Conservation (phyloP, 495 filamentous ascomycete species). For the Penicillium arizonense region DNA sequence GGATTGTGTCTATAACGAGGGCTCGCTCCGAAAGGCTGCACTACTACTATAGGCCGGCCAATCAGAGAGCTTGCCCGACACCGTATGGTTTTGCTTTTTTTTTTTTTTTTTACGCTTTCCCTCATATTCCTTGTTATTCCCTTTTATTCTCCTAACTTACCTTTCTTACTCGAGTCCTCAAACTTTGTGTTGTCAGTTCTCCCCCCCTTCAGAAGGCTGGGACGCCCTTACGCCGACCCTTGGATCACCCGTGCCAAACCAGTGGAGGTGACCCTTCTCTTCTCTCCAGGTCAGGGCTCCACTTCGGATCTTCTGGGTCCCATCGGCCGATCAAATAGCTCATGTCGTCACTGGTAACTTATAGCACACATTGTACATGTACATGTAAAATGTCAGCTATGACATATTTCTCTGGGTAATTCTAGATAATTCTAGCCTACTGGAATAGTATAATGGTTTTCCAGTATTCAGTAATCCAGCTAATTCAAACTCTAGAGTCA, state of each 20-base stretch:
- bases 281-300: slow-evolving; percentile 3
- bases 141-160: slow-evolving; percentile 1
- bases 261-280: background rate
- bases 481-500: background rate
- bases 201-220: too few relatives aligned
- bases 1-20: background rate
- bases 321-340: background rate
- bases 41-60: slow-evolving; percentile 1
- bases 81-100: background rate
- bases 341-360: slow-evolving; percentile 8
- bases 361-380: slow-evolving; percentile 7
- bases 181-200: too few relatives aligned
- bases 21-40: slow-evolving; percentile 2
- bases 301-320: background rate
- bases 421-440: background rate
- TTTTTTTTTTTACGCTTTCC: background rate
- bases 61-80: background rate
- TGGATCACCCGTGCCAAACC: slow-evolving; percentile 2
- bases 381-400: background rate
- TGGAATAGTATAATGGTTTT: background rate
- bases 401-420: background rate
- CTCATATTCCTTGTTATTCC: background rate
- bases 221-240: slow-evolving; percentile 5
- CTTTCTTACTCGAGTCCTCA: background rate
- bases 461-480: background rate